phyloP scores from a whole-genome alignment of 768 basidiomycete genomes.

The Termitomyces titanicus region DNA sequence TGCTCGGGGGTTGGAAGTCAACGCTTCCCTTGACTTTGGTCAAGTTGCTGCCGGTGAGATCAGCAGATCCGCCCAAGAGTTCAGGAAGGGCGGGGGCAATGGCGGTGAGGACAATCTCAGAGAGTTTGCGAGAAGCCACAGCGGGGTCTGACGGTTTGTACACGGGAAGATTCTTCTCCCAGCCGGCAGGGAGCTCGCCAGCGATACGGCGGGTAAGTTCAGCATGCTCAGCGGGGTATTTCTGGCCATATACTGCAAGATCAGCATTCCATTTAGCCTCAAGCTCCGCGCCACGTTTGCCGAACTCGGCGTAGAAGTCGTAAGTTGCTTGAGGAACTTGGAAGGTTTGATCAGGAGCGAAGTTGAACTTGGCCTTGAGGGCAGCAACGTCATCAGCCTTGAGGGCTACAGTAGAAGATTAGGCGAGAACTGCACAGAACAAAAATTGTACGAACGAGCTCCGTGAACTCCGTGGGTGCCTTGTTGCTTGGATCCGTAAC shows the following conservation, averaged over 20 bases:
- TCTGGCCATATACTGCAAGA: constrained; percentile 64
- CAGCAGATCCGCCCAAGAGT: constrained; percentile 84
- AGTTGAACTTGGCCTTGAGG: constrained; percentile 81
- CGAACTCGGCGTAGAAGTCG: constrained; percentile 61
- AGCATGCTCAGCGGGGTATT: constrained; percentile 80
- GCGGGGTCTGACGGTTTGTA: constrained; percentile 84
- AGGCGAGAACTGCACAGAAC: neutral
- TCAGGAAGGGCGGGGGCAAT: constrained; percentile 78
- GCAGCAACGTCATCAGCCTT: constrained; percentile 87
- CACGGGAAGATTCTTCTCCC: constrained; percentile 83
- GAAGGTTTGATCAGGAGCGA: constrained; percentile 77
- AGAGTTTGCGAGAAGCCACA: constrained; percentile 89
- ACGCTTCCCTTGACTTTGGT: constrained; percentile 81
- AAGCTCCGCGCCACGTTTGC: constrained; percentile 67
- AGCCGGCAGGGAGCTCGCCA: constrained; percentile 78
- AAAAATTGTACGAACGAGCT: constrained; percentile 57
- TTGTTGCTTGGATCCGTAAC: constrained; percentile 88
- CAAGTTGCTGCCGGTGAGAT: constrained; percentile 89
- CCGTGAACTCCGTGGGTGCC: constrained; percentile 96
- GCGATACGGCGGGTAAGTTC: constrained; percentile 84
- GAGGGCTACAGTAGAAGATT: constrained; percentile 50
- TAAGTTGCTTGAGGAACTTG: constrained; percentile 72
- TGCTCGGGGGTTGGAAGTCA: constrained; percentile 91
- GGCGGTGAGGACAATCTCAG: constrained; percentile 82
- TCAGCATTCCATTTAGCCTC: constrained; percentile 74